These are phyloP conservation scores for Mycocentrospora acerina DNA, from an alignment of 2,329 filamentous ascomycete species.

Conservation along the genomic window DNA sequence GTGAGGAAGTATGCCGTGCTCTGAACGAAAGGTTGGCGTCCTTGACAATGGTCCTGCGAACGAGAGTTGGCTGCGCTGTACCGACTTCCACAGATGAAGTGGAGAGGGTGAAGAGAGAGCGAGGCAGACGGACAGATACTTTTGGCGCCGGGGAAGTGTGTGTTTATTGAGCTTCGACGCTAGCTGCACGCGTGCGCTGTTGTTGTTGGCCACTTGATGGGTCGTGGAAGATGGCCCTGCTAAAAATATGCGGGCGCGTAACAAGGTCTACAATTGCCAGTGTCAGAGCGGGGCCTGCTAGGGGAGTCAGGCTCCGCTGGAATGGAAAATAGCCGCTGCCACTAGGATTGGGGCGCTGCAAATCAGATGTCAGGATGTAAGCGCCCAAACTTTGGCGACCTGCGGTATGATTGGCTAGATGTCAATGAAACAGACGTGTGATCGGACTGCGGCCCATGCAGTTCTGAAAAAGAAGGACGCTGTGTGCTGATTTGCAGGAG, in stretches of 20 bases:
- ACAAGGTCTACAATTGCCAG: conserved; percentile 9
- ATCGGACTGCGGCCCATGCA: conserved; percentile 41
- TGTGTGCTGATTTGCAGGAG: too few species aligned
- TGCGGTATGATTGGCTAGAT: conserved; percentile 21
- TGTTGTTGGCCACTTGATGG: conserved; percentile 37
- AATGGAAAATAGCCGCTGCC: conserved; percentile 33
- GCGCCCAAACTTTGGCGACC: conserved; percentile 23
- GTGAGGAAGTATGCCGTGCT: conserved; percentile 21
- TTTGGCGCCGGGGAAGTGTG: conserved; percentile 26
- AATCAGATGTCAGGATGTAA: conserved; percentile 25
- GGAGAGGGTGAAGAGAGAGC: conserved; percentile 25
- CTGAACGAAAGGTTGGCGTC: conserved; percentile 34
- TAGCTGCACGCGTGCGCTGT: conserved; percentile 30
- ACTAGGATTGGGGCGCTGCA: conserved; percentile 14
- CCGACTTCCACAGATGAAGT: conserved; percentile 29
- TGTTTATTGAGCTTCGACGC: conserved; percentile 37
- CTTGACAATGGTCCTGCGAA: conserved; percentile 19
- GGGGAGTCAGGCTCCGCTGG: conserved; percentile 11
- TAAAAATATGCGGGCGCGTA: conserved; percentile 22
- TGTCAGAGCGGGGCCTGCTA: conserved; percentile 20
- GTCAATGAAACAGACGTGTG: conserved; percentile 39
- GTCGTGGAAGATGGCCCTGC: conserved; percentile 24
- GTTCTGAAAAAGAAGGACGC: conserved; percentile 18
- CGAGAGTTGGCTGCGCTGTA: conserved; percentile 27
- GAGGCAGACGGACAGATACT: conserved; percentile 27